phyloP scores from a whole-genome alignment of 192 early-diverging fungal species.

The Backusella tarrabulga region DNA sequence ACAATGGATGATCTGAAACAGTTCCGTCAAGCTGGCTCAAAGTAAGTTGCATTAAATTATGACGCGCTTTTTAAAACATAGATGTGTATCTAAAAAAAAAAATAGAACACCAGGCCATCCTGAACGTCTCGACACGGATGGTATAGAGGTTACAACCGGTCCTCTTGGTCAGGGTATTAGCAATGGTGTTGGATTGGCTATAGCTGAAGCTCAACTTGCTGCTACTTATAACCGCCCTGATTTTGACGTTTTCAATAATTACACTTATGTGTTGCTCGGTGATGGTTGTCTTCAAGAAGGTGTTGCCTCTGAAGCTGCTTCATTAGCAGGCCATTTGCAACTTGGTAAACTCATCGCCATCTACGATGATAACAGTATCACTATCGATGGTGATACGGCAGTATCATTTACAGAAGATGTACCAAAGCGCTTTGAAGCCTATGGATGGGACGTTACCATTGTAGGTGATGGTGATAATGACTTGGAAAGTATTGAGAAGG shows the following conservation, averaged over 20 bases:
- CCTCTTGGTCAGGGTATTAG: conserved; percentile 93
- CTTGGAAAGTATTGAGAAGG: conserved; percentile 62
- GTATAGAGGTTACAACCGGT: conserved; percentile 96
- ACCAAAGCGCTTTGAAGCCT: conserved; percentile 81
- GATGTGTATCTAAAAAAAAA: not conserved
- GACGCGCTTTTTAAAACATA: not conserved
- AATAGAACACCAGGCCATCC: conserved; percentile 94
- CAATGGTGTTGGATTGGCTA: conserved; percentile 90
- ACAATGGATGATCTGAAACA: conserved; percentile 87
- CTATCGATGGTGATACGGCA: conserved; percentile 86
- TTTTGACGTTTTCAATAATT: conserved; percentile 83
- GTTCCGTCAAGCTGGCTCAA: conserved; percentile 82
- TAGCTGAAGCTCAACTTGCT: conserved; percentile 83
- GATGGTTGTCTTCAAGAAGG: conserved; percentile 99
- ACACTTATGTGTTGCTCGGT: conserved; percentile 80
- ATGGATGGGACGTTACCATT: conserved; percentile 87
- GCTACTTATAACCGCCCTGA: conserved; percentile 91
- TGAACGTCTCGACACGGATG: conserved; percentile 79
- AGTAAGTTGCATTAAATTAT: conserved; percentile 47
- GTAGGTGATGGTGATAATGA: conserved; percentile 83
- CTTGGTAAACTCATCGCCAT: conserved; percentile 93
- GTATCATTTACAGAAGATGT: conserved; percentile 94
- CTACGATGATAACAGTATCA: conserved; percentile 97
- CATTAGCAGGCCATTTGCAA: conserved; percentile 62
- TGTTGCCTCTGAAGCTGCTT: conserved; percentile 85